Evolutionary conservation across 2,329 filamentous ascomycete species (phyloP), one percentile per base, ranked within the genome.

Genomic region (Ophiostoma fasciatum): DNA sequence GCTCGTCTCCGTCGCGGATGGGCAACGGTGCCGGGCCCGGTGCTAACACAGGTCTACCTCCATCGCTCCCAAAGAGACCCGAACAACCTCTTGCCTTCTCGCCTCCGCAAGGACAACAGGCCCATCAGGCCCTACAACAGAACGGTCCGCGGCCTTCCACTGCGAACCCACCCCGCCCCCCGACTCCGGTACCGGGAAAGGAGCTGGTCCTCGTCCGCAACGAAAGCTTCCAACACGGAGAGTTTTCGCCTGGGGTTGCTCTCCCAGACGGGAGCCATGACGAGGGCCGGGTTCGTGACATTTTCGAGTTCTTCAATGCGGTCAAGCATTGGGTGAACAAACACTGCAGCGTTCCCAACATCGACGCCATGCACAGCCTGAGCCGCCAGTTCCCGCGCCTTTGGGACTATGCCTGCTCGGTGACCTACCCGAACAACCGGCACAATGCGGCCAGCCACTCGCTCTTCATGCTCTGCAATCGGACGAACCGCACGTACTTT

Each of bases 341-440:
- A 12, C 33, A 42, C 38, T 46, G 44, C 40, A 23, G 22, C 15
- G 12, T 12, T 17, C 27, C 37, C 5, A 35, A 36, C 28, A 20
- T 21, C 10, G 25, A 31, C 4, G 23, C 26, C 19, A 30, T 40
- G 10, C 22, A 27, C 10, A 31, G 36, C 23, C 18, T 46, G 31
- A 30, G 35, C 21, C 17, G 14, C 4, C n/a, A 35, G 6, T 36
- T 28, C 19, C 42, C 44, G 3, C 35, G 38, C 5, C 44, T 62
- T 0, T 62, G 57, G 58, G 42, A 47, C 3, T 61, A 53, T 39
- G 57, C 61, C 44, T 49, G 54, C 40, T 45, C 45, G 6, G 47
- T 55, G 4, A 49, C 53, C 0, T 53, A 55, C 36, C 45, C 46
- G 3, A 39, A 40, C 28, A 42, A 45, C 28, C 33, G 37, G 6